phyloP scores from a whole-genome alignment of 352 stramenopile genomes.

The Phytophthora meadii region DNA sequence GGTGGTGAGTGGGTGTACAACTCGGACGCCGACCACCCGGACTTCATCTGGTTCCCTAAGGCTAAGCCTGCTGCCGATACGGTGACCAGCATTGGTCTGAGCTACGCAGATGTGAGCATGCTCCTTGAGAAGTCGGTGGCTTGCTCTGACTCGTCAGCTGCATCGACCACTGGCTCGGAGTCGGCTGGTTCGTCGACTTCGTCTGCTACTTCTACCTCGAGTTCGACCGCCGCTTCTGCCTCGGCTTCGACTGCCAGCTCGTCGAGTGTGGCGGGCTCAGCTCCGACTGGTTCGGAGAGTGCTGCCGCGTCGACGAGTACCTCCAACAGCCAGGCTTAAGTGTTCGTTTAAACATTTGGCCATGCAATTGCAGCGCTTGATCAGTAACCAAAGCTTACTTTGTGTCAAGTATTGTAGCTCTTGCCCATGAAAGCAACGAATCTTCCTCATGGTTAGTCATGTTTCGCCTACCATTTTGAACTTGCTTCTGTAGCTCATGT shows the following conservation, averaged over 20 bases:
- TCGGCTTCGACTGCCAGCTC: slow-evolving; percentile 23
- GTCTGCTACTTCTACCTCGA: slow-evolving; percentile 1
- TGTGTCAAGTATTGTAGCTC: too few species aligned
- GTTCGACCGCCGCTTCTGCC: slow-evolving; percentile 7
- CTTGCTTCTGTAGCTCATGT: too few species aligned
- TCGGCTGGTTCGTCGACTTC: slow-evolving; percentile 3
- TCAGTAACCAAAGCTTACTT: too few species aligned
- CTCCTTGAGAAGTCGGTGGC: slow-evolving; percentile 24
- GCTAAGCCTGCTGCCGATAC: slow-evolving; percentile 21
- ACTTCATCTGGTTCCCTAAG: slow-evolving; percentile 43
- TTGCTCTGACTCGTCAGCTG: slow-evolving; percentile 17
- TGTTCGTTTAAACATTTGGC: background rate
- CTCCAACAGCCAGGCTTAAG: slow-evolving; percentile 4
- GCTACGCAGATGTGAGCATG: slow-evolving; percentile 32
- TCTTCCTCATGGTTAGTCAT: too few species aligned
- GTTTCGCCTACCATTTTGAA: too few species aligned
- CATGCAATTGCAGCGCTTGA: background rate
- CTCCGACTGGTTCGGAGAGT: slow-evolving; percentile 1
- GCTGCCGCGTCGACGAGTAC: background rate
- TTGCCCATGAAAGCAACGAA: too few species aligned
- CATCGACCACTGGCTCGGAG: slow-evolving; percentile 1
- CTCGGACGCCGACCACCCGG: slow-evolving; percentile 34
- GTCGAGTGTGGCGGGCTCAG: background rate
- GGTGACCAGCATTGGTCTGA: slow-evolving; percentile 36
- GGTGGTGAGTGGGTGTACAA: slow-evolving; percentile 43